These are phyloP conservation scores for Neoboletus subvelutipes DNA, from an alignment of 768 basidiomycete species.

Conservation along the genomic window DNA sequence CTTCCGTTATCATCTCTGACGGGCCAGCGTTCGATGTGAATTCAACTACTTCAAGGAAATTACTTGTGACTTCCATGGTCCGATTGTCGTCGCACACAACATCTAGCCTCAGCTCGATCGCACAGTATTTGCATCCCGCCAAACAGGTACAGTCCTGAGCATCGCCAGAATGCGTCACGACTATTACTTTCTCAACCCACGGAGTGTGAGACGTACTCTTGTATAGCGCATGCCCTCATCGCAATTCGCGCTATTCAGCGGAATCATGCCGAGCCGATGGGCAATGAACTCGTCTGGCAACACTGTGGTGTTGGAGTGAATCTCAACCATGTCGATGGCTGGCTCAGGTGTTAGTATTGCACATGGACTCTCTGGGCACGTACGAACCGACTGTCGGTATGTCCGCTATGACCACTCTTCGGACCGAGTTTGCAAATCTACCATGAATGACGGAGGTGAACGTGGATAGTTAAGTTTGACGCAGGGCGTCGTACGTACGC, in stretches of 20 bases:
- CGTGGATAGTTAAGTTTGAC: background rate
- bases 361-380: background rate
- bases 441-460: slow-evolving; percentile 15
- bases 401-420: slow-evolving; percentile 94
- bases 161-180: slow-evolving; percentile 3
- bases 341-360: slow-evolving; percentile 7
- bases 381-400: slow-evolving; percentile 90
- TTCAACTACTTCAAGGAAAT: slow-evolving; percentile 69
- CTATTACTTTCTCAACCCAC: background rate
- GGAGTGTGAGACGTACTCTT: slow-evolving; percentile 47
- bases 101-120: slow-evolving; percentile 77
- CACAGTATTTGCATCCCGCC: slow-evolving; percentile 81
- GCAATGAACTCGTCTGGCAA: slow-evolving; percentile 97
- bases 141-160: slow-evolving; percentile 88
- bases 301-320: slow-evolving; percentile 87
- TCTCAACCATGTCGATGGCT: slow-evolving; percentile 98
- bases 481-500: slow-evolving; percentile 55
- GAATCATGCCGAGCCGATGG: slow-evolving; percentile 93
- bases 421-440: slow-evolving; percentile 92
- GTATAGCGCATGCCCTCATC: slow-evolving; percentile 85
- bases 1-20: slow-evolving; percentile 34
- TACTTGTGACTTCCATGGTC: slow-evolving; percentile 85
- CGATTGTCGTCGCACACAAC: slow-evolving; percentile 69
- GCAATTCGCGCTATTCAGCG: slow-evolving; percentile 82
- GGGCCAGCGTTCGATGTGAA: slow-evolving; percentile 40